These are phyloP conservation scores for Trichoderma aggressivum DNA, from an alignment of 2,329 filamentous ascomycete species.

Conservation along the genomic window DNA sequence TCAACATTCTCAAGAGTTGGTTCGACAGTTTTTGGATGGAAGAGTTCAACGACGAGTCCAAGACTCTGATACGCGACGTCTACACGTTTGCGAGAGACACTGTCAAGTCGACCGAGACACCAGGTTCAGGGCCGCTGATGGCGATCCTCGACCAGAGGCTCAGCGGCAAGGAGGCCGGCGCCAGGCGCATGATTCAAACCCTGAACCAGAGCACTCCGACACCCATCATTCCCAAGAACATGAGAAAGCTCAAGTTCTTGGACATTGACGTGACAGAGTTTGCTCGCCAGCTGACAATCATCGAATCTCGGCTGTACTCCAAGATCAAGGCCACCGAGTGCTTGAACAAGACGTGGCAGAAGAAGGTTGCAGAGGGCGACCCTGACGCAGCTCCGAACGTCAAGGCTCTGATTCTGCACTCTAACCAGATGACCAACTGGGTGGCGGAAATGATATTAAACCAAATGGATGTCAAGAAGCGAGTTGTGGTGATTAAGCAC, in stretches of 20 bases:
- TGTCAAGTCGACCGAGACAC: constrained; percentile 89
- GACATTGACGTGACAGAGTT: constrained; percentile 97
- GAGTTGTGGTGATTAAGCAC: constrained; percentile 96
- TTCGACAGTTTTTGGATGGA: constrained; percentile 99
- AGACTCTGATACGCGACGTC: constrained; percentile 80
- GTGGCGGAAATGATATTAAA: constrained; percentile 98
- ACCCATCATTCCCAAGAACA: constrained; percentile 95
- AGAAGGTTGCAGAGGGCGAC: constrained; percentile 79
- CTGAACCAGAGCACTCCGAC: constrained; percentile 76
- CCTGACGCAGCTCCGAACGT: constrained; percentile 89
- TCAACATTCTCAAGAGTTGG: constrained; percentile 98
- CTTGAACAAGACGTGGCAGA: constrained; percentile 98
- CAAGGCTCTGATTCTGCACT: constrained; percentile 93
- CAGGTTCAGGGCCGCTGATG: constrained; percentile 80
- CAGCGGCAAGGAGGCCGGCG: constrained; percentile 80
- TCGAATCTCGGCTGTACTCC: constrained; percentile 89
- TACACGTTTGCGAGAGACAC: constrained; percentile 89
- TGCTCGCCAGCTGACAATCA: constrained; percentile 94
- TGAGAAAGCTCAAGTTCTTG: constrained; percentile 98
- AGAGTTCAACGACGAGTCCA: constrained; percentile 77
- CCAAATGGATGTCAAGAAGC: constrained; percentile 90
- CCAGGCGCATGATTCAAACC: constrained; percentile 82
- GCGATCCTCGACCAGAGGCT: constrained; percentile 84
- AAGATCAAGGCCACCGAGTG: constrained; percentile 97
- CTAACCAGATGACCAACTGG: constrained; percentile 99